Evolutionary conservation across 305 asterid genomes (phyloP).

Genomic region (Fraxinus xanthoxyloides): DNA sequence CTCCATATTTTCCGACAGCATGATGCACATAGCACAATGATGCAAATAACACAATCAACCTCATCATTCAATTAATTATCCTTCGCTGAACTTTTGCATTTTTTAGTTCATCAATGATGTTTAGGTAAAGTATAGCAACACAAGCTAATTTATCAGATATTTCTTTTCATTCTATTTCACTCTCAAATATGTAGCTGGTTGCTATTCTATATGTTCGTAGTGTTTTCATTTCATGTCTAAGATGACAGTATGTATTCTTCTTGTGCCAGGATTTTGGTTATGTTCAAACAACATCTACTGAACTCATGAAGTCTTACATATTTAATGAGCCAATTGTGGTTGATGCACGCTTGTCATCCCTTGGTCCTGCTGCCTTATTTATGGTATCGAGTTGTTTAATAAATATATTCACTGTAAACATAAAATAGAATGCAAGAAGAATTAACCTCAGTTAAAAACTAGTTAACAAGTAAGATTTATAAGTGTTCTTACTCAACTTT

Average conservation of each 20-base stretch:
- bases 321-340: constrained; percentile 93
- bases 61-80: not conserved
- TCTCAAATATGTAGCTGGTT: not conserved
- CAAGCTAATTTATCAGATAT: constrained; percentile 2
- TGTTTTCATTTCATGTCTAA: constrained; percentile 13
- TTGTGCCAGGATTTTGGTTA: constrained; percentile 86
- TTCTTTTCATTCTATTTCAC: not conserved
- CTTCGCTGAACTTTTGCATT: not conserved
- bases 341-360: constrained; percentile 80
- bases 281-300: constrained; percentile 91
- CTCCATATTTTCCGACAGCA: constrained; percentile 15
- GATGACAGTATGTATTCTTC: constrained; percentile 20
- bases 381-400: constrained; percentile 55
- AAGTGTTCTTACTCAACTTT: constrained; percentile 22
- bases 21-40: not conserved
- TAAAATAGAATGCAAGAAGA: not conserved
- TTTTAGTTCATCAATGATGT: not conserved
- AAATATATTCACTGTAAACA: not conserved
- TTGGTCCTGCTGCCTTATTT: constrained; percentile 94
- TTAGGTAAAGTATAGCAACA: constrained; percentile 9
- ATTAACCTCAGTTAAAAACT: constrained; percentile 1
- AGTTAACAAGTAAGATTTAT: not conserved
- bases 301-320: constrained; percentile 45
- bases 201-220: not conserved
- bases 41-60: not conserved